Conservation (phyloP, 2,329 filamentous ascomycete genomes). For the Alternaria metachromatica region DNA sequence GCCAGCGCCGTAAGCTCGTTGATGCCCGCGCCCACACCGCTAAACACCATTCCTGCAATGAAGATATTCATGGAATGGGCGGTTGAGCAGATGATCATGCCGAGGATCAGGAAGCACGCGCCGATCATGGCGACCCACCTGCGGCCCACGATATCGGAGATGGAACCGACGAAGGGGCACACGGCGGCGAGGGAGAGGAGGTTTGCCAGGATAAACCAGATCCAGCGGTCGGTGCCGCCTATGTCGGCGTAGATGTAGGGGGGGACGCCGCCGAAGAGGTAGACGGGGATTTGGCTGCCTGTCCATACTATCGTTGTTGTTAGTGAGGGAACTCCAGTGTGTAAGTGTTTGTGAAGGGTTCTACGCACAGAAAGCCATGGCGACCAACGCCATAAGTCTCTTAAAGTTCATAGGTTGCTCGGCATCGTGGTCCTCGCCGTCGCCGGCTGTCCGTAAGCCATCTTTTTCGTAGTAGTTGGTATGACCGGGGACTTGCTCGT, state of each 20-base stretch:
- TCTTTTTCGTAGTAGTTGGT: constrained; percentile 56
- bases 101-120: constrained; percentile 44
- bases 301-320: constrained; percentile 56
- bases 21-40: constrained; percentile 70
- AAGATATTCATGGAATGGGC: constrained; percentile 36
- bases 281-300: constrained; percentile 65
- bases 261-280: constrained; percentile 34
- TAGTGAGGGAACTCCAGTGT: neutral
- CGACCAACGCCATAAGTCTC: constrained; percentile 61
- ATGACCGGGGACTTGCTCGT: constrained; percentile 47
- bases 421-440: constrained; percentile 22
- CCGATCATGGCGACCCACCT: constrained; percentile 39
- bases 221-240: constrained; percentile 65
- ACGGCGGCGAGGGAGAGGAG: constrained; percentile 62
- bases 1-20: constrained; percentile 72
- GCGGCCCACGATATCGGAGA: constrained; percentile 41
- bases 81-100: constrained; percentile 38
- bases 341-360: neutral
- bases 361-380: constrained; percentile 32
- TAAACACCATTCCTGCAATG: constrained; percentile 53
- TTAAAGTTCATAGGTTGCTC: constrained; percentile 6
- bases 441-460: constrained; percentile 49
- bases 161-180: constrained; percentile 67
- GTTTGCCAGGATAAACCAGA: constrained; percentile 61
- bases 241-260: constrained; percentile 65